These are phyloP conservation scores for Tolypocladium capitatum DNA, from an alignment of 2,329 filamentous ascomycete genomes.

Conservation along the genomic window DNA sequence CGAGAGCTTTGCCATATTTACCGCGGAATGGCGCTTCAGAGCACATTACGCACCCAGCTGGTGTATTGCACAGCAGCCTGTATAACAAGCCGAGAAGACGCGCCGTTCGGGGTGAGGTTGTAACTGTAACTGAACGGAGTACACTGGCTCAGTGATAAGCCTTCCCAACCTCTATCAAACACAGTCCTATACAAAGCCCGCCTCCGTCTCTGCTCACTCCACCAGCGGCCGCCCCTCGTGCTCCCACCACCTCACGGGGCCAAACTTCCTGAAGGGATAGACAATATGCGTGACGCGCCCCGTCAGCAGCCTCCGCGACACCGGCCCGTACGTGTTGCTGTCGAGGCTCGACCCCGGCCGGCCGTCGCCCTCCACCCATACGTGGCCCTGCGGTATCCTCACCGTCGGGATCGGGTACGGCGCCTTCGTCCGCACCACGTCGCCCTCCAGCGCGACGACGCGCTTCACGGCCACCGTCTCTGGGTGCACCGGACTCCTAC, in stretches of 20 bases:
- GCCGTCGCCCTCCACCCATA: conserved; percentile 93
- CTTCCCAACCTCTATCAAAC: background rate
- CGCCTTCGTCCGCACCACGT: conserved; percentile 53
- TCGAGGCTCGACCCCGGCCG: conserved; percentile 57
- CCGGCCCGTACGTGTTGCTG: conserved; percentile 82
- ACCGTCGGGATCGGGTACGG: conserved; percentile 44
- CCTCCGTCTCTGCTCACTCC: background rate
- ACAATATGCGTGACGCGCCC: conserved; percentile 63
- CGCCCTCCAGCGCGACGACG: conserved; percentile 68
- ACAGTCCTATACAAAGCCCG: background rate
- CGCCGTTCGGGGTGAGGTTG: background rate
- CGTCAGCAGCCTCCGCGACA: conserved; percentile 60
- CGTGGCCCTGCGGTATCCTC: conserved; percentile 66
- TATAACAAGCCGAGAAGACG: too few species aligned
- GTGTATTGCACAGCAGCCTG: too few species aligned
- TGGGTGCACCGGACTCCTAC: conserved; percentile 59
- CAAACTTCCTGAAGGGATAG: conserved; percentile 50
- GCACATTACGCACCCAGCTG: too few species aligned
- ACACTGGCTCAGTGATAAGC: background rate
- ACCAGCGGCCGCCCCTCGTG: conserved; percentile 17
- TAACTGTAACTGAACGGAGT: too few species aligned
- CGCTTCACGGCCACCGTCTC: conserved; percentile 66
- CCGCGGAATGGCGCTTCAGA: too few species aligned
- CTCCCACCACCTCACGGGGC: conserved; percentile 45
- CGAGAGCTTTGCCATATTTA: too few species aligned